phyloP scores from a whole-genome alignment of 805 yeast genomes.

The Kurtzmaniella cleridarum region DNA sequence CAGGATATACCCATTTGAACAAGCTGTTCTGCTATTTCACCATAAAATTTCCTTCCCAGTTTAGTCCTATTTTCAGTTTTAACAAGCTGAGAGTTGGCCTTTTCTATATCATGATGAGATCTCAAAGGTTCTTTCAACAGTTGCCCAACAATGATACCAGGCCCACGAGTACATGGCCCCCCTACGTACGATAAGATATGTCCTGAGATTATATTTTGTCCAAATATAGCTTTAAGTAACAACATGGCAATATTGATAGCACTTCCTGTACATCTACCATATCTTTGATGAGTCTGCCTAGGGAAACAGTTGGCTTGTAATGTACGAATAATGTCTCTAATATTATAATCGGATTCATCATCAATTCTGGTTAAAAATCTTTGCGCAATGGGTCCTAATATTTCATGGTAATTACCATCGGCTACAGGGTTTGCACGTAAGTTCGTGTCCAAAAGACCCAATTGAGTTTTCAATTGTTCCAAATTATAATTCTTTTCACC shows the following conservation, averaged over 20 bases:
- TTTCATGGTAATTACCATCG: constrained; percentile 6
- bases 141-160: constrained; percentile 56
- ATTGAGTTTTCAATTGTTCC: constrained; percentile 40
- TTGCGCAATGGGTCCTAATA: constrained; percentile 18
- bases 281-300: constrained; percentile 37
- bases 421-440: constrained; percentile 5
- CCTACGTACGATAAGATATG: constrained; percentile 51
- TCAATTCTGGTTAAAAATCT: constrained; percentile 43
- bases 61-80: constrained; percentile 25
- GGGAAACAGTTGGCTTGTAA: constrained; percentile 48
- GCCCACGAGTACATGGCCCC: constrained; percentile 64
- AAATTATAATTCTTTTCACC: constrained; percentile 48
- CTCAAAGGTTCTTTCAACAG: constrained; percentile 57
- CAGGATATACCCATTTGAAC: constrained; percentile 49
- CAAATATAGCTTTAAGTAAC: constrained; percentile 32
- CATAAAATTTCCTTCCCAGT: constrained; percentile 44
- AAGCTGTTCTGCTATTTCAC: constrained; percentile 41
- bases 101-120: constrained; percentile 59
- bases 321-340: constrained; percentile 44
- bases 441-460: constrained; percentile 38
- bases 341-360: constrained; percentile 44
- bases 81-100: constrained; percentile 26
- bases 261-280: constrained; percentile 52
- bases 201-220: constrained; percentile 45
- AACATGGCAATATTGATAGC: constrained; percentile 47